Evolutionary conservation across 495 filamentous ascomycete species (phyloP).

Genomic region (Cryomyces minteri): DNA sequence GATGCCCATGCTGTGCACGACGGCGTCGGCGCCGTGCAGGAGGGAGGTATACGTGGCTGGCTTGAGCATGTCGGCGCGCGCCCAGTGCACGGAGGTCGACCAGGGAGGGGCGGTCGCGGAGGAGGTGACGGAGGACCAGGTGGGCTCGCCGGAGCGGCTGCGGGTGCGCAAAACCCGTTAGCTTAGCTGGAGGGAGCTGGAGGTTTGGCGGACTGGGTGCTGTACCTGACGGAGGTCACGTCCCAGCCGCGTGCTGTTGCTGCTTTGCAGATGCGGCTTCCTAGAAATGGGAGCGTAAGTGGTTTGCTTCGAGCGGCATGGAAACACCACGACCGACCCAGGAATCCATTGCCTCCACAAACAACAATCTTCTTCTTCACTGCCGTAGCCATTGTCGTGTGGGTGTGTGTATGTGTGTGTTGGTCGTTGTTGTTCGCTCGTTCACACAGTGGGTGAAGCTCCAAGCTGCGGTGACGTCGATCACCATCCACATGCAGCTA

Average conservation of each 20-base stretch:
- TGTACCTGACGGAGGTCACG: constrained; percentile 73
- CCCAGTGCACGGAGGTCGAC: constrained; percentile 71
- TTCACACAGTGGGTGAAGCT: too few species aligned
- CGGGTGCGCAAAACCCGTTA: neutral
- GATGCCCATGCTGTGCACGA: constrained; percentile 89
- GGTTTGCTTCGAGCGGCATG: neutral
- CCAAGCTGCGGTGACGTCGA: too few species aligned
- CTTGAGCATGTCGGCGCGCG: constrained; percentile 66
- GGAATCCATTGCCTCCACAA: constrained; percentile 86
- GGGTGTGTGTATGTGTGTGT: too few species aligned
- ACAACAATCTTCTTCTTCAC: constrained; percentile 59
- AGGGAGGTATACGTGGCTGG: constrained; percentile 58
- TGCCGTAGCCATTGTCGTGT: constrained; percentile 21
- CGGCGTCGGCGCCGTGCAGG: constrained; percentile 55
- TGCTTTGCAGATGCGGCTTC: constrained; percentile 79
- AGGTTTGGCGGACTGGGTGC: neutral
- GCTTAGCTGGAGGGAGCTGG: neutral
- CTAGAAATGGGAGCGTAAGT: constrained; percentile 15
- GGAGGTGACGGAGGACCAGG: constrained; percentile 61
- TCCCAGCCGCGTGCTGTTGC: constrained; percentile 69
- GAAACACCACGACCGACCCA: constrained; percentile 30
- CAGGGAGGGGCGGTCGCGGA: constrained; percentile 57
- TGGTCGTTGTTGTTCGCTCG: too few species aligned
- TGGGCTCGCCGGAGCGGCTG: constrained; percentile 77
- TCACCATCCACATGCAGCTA: too few species aligned